A percentile compares a stretch with the other conserved stretches of the same genome.
phyloP scores from a whole-genome alignment of 2,329 filamentous ascomycete species.

The Colletotrichum sp. region DNA sequence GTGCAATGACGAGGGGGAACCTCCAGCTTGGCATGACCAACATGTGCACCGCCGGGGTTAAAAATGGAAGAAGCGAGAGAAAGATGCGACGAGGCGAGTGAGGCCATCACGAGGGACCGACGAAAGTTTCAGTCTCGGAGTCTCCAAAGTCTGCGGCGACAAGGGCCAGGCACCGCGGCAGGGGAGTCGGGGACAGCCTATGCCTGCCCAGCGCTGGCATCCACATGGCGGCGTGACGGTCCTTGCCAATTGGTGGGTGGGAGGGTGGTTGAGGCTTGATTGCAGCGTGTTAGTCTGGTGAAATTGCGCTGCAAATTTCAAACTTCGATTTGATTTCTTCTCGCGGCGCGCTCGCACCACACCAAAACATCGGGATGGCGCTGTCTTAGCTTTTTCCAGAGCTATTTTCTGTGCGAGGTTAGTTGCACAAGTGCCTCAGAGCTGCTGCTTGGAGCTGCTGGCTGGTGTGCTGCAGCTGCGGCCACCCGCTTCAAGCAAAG shows the following conservation, averaged over 20 bases:
- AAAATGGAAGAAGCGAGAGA: neutral
- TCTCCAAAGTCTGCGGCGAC: slow-evolving; percentile 13
- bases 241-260: neutral
- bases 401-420: neutral
- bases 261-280: neutral
- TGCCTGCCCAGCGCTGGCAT: neutral
- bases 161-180: neutral
- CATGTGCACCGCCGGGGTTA: neutral
- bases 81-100: slow-evolving; percentile 14
- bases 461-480: neutral
- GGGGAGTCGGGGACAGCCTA: neutral
- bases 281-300: neutral
- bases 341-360: neutral
- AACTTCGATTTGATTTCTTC: neutral
- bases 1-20: neutral
- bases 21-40: neutral
- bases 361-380: neutral
- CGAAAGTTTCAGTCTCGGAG: slow-evolving; percentile 16
- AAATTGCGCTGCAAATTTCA: neutral
- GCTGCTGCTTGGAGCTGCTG: neutral
- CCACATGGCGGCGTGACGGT: neutral
- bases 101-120: slow-evolving; percentile 17
- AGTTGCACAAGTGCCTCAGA: neutral
- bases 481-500: neutral
- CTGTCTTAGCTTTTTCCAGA: neutral